Evolutionary conservation across 192 early-diverging fungal species (phyloP).

Genomic region (Dimargaris xerosporica): DNA sequence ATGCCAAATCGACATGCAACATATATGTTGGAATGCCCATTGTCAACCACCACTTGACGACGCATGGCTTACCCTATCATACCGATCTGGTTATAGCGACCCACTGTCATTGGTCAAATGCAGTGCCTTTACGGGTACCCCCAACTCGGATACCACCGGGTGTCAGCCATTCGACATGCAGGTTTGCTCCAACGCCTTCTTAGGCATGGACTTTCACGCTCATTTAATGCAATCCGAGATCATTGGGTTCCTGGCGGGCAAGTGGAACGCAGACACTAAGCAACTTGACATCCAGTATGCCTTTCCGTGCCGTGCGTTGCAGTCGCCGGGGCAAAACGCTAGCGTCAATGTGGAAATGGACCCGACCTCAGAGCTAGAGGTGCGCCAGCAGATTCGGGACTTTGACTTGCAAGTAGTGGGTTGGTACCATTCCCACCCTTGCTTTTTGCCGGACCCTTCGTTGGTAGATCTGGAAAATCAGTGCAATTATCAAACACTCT

Average conservation of each 20-base stretch:
- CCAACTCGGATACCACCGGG: constrained; percentile 43
- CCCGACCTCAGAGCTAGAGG: constrained; percentile 60
- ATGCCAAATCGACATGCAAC: too few species aligned
- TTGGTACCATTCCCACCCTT: constrained; percentile 93
- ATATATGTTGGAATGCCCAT: too few species aligned
- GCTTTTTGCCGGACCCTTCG: constrained; percentile 73
- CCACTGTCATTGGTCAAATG: constrained; percentile 75
- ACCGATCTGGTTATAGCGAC: constrained; percentile 27
- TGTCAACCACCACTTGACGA: too few species aligned
- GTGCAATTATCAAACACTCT: constrained; percentile 65
- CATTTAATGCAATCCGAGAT: constrained; percentile 77
- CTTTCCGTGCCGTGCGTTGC: constrained; percentile 61
- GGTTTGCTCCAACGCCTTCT: constrained; percentile 57
- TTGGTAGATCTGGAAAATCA: constrained; percentile 85
- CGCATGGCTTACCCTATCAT: too few species aligned
- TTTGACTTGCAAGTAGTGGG: constrained; percentile 66
- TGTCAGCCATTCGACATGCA: constrained; percentile 66
- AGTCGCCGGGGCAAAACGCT: constrained; percentile 44
- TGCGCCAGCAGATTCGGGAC: constrained; percentile 53
- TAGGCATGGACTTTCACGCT: constrained; percentile 88
- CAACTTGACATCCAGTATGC: constrained; percentile 47
- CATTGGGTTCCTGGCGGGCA: constrained; percentile 76
- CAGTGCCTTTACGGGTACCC: constrained; percentile 52
- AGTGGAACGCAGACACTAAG: constrained; percentile 37
- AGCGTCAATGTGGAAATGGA: constrained; percentile 81